These are phyloP conservation scores for Botrytis galanthina DNA, from an alignment of 2,329 filamentous ascomycete genomes.

Conservation along the genomic window DNA sequence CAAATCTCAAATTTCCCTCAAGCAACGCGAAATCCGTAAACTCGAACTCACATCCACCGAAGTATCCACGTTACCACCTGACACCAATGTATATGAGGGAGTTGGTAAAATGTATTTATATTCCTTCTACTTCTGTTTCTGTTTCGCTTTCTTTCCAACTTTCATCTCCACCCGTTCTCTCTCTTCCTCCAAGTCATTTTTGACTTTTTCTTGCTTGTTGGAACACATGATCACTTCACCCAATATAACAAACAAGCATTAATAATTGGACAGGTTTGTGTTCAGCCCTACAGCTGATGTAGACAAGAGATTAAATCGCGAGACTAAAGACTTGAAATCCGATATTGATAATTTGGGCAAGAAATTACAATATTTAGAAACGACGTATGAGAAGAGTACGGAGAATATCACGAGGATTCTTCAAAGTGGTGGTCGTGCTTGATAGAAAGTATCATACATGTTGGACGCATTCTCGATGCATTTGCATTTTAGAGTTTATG, in stretches of 20 bases:
- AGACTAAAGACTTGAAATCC: slow-evolving; percentile 70
- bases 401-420: slow-evolving; percentile 90
- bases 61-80: slow-evolving; percentile 69
- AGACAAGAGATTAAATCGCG: slow-evolving; percentile 70
- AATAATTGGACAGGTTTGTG: slow-evolving; percentile 69
- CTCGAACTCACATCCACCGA: slow-evolving; percentile 84
- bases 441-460: slow-evolving; percentile 14
- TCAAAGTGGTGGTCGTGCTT: slow-evolving; percentile 45
- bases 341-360: slow-evolving; percentile 83
- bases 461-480: neutral
- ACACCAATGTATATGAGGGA: slow-evolving; percentile 86
- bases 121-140: neutral
- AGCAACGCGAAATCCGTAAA: slow-evolving; percentile 85
- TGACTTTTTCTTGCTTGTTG: neutral
- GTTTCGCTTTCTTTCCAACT: neutral
- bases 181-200: neutral
- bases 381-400: slow-evolving; percentile 90
- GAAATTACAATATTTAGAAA: slow-evolving; percentile 89
- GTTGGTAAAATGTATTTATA: slow-evolving; percentile 87
- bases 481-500: neutral
- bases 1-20: slow-evolving; percentile 77
- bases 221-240: slow-evolving; percentile 19
- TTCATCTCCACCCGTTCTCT: neutral
- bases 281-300: slow-evolving; percentile 70
- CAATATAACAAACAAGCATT: slow-evolving; percentile 6